phyloP scores from a whole-genome alignment of 192 early-diverging fungal genomes.

The Phycomyces blakesleeanus region DNA sequence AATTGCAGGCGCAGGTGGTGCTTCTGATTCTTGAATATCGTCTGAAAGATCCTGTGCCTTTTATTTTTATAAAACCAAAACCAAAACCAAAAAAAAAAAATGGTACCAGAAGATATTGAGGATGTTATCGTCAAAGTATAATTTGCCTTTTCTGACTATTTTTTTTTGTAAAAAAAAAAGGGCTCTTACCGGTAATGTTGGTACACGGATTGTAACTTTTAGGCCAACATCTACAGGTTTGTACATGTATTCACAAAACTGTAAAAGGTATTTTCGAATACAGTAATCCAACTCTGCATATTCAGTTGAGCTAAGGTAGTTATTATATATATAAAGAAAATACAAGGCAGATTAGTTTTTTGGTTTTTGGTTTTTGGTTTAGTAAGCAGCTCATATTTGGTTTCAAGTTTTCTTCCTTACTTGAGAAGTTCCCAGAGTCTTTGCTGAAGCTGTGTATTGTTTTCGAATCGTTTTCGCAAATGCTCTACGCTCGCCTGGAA shows the following conservation, averaged over 20 bases:
- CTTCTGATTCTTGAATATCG: slow-evolving; percentile 14
- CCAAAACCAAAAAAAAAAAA: too few species aligned
- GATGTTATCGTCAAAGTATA: too few species aligned
- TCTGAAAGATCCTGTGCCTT: neutral
- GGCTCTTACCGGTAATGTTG: slow-evolving; percentile 24
- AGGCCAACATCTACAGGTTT: slow-evolving; percentile 52
- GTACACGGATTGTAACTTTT: slow-evolving; percentile 55
- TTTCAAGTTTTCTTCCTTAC: slow-evolving; percentile 7
- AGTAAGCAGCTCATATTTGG: neutral
- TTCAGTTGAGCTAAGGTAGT: slow-evolving; percentile 11
- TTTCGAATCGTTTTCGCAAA: slow-evolving; percentile 27
- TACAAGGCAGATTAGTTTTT: too few species aligned
- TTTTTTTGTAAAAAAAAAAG: too few species aligned
- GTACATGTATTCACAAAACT: slow-evolving; percentile 63
- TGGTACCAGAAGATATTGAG: too few species aligned
- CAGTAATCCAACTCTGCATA: slow-evolving; percentile 46
- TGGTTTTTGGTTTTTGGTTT: too few species aligned
- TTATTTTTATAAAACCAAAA: too few species aligned
- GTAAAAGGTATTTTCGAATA: slow-evolving; percentile 51
- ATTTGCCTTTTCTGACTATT: too few species aligned
- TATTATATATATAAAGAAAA: too few species aligned
- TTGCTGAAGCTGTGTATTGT: slow-evolving; percentile 23
- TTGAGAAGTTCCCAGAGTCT: slow-evolving; percentile 31
- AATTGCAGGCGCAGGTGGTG: slow-evolving; percentile 6
- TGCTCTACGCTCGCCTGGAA: slow-evolving; percentile 21